Evolutionary conservation across 164 flowering plant genomes (phyloP).

Genomic region (Chimonanthus praecox): DNA sequence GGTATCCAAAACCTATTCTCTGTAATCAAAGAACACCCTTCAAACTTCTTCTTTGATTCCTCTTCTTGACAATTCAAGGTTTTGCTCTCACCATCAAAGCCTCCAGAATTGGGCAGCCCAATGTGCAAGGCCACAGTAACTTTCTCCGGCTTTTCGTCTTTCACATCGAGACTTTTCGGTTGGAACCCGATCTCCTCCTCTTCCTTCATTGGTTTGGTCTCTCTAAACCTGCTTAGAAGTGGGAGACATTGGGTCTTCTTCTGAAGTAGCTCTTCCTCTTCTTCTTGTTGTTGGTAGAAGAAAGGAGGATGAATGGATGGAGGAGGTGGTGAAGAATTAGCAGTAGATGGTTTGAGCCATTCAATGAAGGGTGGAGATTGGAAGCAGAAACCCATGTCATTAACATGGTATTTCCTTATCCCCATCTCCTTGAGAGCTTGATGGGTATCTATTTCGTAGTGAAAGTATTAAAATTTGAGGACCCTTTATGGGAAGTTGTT

Average conservation of each 20-base stretch:
- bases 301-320: conserved; percentile 17
- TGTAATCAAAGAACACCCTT: conserved; percentile 18
- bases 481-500: conserved; percentile 30
- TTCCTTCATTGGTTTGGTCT: conserved; percentile 30
- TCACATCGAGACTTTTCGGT: conserved; percentile 10
- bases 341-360: conserved; percentile 65
- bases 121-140: conserved; percentile 63
- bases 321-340: conserved; percentile 22
- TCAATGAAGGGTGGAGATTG: conserved; percentile 62
- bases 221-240: conserved; percentile 48
- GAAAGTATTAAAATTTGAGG: background rate
- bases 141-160: conserved; percentile 37
- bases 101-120: conserved; percentile 51
- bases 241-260: conserved; percentile 44
- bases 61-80: conserved; percentile 13
- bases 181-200: conserved; percentile 21
- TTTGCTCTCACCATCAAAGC: conserved; percentile 15
- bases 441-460: background rate
- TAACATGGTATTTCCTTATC: conserved; percentile 32
- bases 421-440: conserved; percentile 27
- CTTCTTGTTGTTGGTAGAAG: conserved; percentile 21
- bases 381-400: conserved; percentile 27
- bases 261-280: conserved; percentile 7
- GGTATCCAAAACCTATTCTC: conserved; percentile 86
- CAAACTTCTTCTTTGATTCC: conserved; percentile 20